Conservation (phyloP, 75 land plant genomes). For the Larix kaempferi region DNA sequence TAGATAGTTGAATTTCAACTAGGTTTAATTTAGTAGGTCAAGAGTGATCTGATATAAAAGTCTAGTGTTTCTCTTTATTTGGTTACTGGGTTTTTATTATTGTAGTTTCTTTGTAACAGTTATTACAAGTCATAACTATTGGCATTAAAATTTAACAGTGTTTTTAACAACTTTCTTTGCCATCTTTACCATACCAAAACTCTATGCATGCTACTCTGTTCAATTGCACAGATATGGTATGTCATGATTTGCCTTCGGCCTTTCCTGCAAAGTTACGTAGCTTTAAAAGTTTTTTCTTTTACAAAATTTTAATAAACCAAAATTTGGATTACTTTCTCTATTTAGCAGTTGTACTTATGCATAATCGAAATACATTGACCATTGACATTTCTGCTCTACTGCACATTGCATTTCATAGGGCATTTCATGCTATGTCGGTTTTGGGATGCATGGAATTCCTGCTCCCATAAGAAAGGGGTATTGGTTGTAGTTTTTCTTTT, state of each 20-base stretch:
- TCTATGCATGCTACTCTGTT: constrained; percentile 52
- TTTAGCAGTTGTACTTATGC: not conserved
- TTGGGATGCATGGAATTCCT: constrained; percentile 67
- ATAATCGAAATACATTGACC: not conserved
- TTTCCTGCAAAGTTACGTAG: not conserved
- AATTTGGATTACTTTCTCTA: not conserved
- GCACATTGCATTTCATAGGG: constrained; percentile 25
- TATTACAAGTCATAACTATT: not conserved
- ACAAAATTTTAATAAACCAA: not conserved
- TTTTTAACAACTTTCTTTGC: constrained; percentile 64
- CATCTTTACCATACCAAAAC: constrained; percentile 68
- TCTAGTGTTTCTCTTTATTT: constrained; percentile 2
- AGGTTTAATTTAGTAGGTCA: not conserved
- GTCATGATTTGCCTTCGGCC: not conserved
- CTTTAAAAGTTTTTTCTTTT: not conserved
- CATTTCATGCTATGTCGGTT: constrained; percentile 54
- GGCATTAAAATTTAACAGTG: not conserved
- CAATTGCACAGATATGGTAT: constrained; percentile 63
- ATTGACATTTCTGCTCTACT: not conserved
- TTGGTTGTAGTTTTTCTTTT: constrained; percentile 46
- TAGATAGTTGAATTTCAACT: not conserved
- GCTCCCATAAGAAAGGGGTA: constrained; percentile 77
- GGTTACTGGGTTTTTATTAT: not conserved
- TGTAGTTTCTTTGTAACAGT: not conserved
- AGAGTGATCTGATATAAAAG: not conserved